Conservation (phyloP, 805 yeast species). For the Nakazawaea sp. region DNA sequence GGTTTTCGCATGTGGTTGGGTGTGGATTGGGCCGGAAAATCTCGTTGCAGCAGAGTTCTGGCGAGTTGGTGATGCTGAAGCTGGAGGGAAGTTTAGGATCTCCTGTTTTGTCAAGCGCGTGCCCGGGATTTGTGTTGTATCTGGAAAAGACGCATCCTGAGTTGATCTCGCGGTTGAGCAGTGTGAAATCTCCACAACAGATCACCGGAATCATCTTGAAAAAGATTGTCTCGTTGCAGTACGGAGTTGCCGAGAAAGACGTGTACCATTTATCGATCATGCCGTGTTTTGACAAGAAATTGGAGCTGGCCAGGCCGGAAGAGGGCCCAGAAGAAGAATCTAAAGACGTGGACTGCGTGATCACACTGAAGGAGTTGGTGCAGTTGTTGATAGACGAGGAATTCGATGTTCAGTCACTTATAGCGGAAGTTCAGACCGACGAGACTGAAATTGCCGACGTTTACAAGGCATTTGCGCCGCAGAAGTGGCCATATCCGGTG, state of each 20-base stretch:
- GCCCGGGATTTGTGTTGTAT: conserved; percentile 96
- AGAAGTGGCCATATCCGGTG: conserved; percentile 50
- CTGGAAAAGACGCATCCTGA: conserved; percentile 95
- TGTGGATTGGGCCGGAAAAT: conserved; percentile 75
- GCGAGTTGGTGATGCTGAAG: conserved; percentile 24
- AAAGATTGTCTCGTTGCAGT: conserved; percentile 30
- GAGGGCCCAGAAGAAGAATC: conserved; percentile 19
- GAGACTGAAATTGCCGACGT: conserved; percentile 10
- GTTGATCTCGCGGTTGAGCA: conserved; percentile 61
- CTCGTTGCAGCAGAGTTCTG: conserved; percentile 43
- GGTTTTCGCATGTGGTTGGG: conserved; percentile 74
- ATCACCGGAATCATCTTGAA: conserved; percentile 80
- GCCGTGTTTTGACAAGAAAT: conserved; percentile 97
- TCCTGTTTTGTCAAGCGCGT: conserved; percentile 65
- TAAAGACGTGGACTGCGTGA: conserved; percentile 85
- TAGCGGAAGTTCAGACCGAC: conserved; percentile 14
- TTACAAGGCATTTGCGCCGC: conserved; percentile 39
- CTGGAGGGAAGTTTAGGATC: conserved; percentile 7
- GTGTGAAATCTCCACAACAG: conserved; percentile 87
- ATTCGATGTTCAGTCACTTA: conserved; percentile 25
- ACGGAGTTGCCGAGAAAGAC: conserved; percentile 18
- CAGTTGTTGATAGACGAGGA: conserved; percentile 57
- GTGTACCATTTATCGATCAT: conserved; percentile 81
- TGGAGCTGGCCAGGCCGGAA: conserved; percentile 88
- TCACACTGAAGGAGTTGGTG: conserved; percentile 83